Conservation (phyloP, 257 asterid species). For the Cruciata laevipes region DNA sequence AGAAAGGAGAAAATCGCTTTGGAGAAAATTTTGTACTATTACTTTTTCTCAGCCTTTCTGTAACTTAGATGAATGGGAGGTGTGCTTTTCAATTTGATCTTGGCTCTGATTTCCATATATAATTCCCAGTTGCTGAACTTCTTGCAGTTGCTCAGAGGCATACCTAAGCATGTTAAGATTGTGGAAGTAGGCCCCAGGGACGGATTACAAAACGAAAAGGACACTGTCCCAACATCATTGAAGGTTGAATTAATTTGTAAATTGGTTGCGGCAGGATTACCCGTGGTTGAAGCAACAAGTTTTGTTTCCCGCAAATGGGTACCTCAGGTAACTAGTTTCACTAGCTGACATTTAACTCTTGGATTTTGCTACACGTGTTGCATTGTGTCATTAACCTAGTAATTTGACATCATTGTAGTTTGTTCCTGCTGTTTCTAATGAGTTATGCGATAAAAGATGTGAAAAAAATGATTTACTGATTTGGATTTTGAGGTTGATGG, state of each 20-base stretch:
- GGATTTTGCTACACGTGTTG: not conserved
- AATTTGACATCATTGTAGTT: not conserved
- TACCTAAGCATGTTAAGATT: slow-evolving; percentile 77
- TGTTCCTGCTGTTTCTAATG: not conserved
- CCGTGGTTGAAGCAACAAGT: slow-evolving; percentile 93
- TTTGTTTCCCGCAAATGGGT: slow-evolving; percentile 98
- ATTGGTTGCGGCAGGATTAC: slow-evolving; percentile 68
- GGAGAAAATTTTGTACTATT: not conserved
- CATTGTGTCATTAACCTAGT: not conserved
- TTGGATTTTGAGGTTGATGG: not conserved
- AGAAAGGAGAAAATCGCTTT: not conserved
- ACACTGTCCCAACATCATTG: slow-evolving; percentile 65
- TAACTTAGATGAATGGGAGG: not conserved
- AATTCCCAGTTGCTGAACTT: not conserved
- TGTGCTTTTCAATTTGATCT: not conserved
- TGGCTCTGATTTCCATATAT: slow-evolving; percentile 9
- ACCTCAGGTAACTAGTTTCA: slow-evolving; percentile 63
- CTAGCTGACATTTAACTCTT: not conserved
- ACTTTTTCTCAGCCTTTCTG: not conserved
- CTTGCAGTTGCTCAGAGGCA: slow-evolving; percentile 51
- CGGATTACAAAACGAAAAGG: slow-evolving; percentile 86
- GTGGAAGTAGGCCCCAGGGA: slow-evolving; percentile 98
- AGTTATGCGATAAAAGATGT: not conserved
- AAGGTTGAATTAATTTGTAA: slow-evolving; percentile 66
- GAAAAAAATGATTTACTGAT: not conserved